A percentile compares a stretch with the other conserved stretches of the same genome.
phyloP scores from a whole-genome alignment of 2,329 filamentous ascomycete species.

The Fusarium sp. region DNA sequence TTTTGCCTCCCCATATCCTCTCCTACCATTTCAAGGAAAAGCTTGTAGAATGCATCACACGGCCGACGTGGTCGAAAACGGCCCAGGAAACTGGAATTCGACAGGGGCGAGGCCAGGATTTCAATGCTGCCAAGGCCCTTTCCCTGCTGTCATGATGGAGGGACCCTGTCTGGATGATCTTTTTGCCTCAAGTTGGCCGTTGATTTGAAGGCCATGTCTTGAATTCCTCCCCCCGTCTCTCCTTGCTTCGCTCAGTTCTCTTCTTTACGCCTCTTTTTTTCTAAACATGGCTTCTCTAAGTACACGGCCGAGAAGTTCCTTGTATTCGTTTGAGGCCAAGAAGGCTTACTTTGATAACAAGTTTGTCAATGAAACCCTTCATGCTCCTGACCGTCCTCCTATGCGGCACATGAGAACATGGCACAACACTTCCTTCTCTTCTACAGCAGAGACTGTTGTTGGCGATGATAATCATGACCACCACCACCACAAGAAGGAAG shows the following conservation, averaged over 20 bases:
- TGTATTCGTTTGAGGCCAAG: not conserved
- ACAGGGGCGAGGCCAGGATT: not conserved
- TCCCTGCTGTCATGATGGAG: not conserved
- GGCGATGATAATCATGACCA: not conserved
- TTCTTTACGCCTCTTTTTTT: not conserved
- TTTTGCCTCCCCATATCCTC: not conserved
- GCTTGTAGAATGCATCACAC: not conserved
- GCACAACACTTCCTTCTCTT: conserved; percentile 13
- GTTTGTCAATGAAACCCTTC: not conserved
- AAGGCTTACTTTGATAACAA: not conserved
- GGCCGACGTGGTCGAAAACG: not conserved
- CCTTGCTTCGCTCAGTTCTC: not conserved
- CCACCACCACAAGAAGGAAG: not conserved
- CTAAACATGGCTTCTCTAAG: not conserved
- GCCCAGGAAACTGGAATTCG: conserved; percentile 1
- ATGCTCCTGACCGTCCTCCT: not conserved
- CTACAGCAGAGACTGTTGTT: conserved; percentile 10
- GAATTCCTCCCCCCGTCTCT: not conserved
- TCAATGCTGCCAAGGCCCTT: not conserved
- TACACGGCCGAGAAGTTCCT: not conserved
- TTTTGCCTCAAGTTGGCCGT: not conserved
- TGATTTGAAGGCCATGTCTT: not conserved
- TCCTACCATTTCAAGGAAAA: not conserved
- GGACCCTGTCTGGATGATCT: not conserved
- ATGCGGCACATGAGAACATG: not conserved